A percentile compares a stretch with the other conserved stretches of the same genome.
Evolutionary conservation across 768 basidiomycete species (phyloP).

Genomic region (Pholiota microspora): DNA sequence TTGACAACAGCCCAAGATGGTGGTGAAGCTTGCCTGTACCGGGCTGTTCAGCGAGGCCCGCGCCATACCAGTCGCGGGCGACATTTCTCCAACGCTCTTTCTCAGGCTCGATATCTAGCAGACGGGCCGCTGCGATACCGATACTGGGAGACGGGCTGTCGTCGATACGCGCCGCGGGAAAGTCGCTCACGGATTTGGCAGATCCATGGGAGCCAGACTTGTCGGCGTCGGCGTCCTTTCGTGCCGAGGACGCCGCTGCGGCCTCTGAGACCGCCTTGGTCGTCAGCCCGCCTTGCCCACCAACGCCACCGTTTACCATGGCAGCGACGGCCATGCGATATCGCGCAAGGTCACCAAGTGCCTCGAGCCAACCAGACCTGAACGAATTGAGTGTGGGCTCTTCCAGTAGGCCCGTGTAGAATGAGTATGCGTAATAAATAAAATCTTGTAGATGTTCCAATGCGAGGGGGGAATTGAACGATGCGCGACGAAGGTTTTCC

Average conservation of each 20-base stretch:
- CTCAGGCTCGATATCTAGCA: constrained; percentile 86
- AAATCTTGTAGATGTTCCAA: constrained; percentile 93
- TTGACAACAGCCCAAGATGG: constrained; percentile 84
- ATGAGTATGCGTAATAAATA: constrained; percentile 92
- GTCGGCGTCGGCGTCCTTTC: constrained; percentile 12
- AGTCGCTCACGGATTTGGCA: constrained; percentile 47
- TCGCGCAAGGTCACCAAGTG: constrained; percentile 92
- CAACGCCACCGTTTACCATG: constrained; percentile 57
- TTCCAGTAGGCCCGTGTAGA: constrained; percentile 88
- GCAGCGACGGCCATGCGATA: constrained; percentile 97
- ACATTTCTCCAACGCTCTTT: constrained; percentile 89
- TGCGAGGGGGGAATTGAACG: constrained; percentile 64
- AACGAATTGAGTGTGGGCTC: constrained; percentile 70
- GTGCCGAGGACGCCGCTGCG: constrained; percentile 20
- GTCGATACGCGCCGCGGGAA: constrained; percentile 54
- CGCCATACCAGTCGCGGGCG: constrained; percentile 90
- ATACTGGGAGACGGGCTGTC: constrained; percentile 75
- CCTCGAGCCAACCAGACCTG: constrained; percentile 89
- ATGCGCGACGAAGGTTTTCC: constrained; percentile 85
- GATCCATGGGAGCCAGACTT: constrained; percentile 18
- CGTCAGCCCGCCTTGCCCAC: constrained; percentile 46
- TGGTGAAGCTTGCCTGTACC: constrained; percentile 96
- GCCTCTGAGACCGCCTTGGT: constrained; percentile 53
- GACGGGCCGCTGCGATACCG: constrained; percentile 77
- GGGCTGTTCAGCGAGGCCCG: constrained; percentile 84